phyloP scores from a whole-genome alignment of 2,329 filamentous ascomycete species.

The Talaromyces marneffei region DNA sequence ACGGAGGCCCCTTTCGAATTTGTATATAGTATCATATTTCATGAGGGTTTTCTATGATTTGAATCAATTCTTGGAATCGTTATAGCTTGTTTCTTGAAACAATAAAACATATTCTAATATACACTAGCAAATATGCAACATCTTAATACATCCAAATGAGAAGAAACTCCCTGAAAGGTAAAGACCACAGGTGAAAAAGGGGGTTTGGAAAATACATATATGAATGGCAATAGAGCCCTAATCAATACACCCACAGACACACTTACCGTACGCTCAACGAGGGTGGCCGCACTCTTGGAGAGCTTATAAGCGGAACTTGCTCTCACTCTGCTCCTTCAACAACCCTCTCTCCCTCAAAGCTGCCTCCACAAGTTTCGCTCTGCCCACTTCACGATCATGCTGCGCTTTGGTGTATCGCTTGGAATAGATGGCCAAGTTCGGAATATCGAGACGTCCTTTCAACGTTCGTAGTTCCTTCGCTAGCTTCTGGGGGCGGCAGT shows the following conservation, averaged over 20 bases:
- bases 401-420: conserved; percentile 65
- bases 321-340: neutral
- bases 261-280: neutral
- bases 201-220: neutral
- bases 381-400: conserved; percentile 64
- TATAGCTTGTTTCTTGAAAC: neutral
- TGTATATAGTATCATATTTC: neutral
- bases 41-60: neutral
- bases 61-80: too few species aligned
- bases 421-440: conserved; percentile 65
- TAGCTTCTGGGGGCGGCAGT: conserved; percentile 50
- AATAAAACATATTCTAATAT: conserved; percentile 20
- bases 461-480: conserved; percentile 41
- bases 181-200: neutral
- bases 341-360: conserved; percentile 60
- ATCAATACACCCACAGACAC: too few species aligned
- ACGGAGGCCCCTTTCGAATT: neutral
- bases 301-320: conserved; percentile 36
- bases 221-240: neutral
- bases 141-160: neutral
- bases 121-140: conserved; percentile 19
- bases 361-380: conserved; percentile 73
- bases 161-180: neutral
- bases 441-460: conserved; percentile 46
- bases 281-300: too few species aligned